Evolutionary conservation across 1,139 yeast genomes (phyloP).

Genomic region (Ogataea hybrid): DNA sequence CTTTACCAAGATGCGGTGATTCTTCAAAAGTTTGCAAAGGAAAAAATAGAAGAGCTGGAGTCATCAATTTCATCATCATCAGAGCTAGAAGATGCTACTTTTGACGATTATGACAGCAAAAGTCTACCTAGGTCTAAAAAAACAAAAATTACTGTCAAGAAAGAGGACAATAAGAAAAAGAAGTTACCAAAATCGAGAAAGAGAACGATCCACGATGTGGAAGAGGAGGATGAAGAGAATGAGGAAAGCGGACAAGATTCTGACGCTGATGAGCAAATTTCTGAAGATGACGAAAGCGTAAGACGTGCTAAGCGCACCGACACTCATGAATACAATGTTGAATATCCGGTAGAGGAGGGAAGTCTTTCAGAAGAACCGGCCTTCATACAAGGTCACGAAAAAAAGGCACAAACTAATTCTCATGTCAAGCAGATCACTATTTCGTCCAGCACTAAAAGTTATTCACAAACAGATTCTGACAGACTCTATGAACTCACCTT

Average conservation of each 20-base stretch:
- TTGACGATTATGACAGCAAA: no score
- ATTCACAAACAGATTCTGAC: conserved; percentile 10
- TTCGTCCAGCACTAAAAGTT: conserved; percentile 19
- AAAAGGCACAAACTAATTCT: background rate
- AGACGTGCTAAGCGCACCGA: background rate
- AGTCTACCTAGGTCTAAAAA: no score
- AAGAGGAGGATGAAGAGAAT: conserved; percentile 19
- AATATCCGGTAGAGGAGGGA: no score
- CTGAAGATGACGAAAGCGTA: background rate
- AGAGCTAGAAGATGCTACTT: no score
- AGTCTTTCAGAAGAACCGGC: no score
- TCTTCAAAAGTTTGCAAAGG: conserved; percentile 33
- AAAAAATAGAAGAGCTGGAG: conserved; percentile 30
- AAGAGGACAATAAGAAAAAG: background rate
- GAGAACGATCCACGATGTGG: conserved; percentile 16
- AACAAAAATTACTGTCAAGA: background rate
- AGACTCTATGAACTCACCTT: conserved; percentile 24
- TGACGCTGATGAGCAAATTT: conserved; percentile 4
- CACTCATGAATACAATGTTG: no score
- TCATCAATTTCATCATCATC: conserved; percentile 8
- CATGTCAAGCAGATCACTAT: conserved; percentile 16
- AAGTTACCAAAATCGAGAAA: conserved; percentile 8
- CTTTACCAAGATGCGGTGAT: conserved; percentile 56
- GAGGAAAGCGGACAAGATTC: conserved; percentile 18
- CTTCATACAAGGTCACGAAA: no score